Evolutionary conservation across 2,329 filamentous ascomycete species (phyloP), one percentile per base, ranked within the genome.

Genomic region (Ceratocystis ficicola): DNA sequence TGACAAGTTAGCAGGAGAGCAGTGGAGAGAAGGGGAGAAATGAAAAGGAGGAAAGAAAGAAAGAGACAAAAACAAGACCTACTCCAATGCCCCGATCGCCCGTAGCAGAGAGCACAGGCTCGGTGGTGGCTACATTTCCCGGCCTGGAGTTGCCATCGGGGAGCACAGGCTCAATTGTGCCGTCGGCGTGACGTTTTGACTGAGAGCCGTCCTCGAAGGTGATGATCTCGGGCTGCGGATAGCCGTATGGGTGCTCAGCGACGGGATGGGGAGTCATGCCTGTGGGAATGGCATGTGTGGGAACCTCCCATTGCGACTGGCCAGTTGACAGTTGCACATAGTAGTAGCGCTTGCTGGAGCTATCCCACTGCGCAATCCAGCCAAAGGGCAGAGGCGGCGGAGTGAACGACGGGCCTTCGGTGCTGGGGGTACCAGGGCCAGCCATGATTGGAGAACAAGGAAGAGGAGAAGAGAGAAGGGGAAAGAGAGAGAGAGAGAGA

Each of bases 311-410:
- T 75, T 89, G 86, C 69, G 86, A 88, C 46, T 83, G 79, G 61
- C 86, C 86, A 6, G 86, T 89, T 64, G 84, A 85, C 65, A 89
- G 81, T 74, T 89, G 86, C 63, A 89, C 86, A 73, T 83, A 87
- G 74, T 87, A 87, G 73, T 87, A 87, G 73, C 86, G 86, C 73
- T 78, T 81, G 73, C 79, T 83, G 66, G 78, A 73, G 69, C 80
- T 81, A 72, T 87, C 85, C 85, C 85, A 87, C 76, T 87, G 85
- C 67, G 84, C 83, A 71, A 86, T 87, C 85, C 85, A 87, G 71
- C 85, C 85, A 12, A 82, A 76, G 62, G 85, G 85, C 64, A 87
- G 79, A 60, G 78, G 76, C 61, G 85, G 85, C 69, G 85, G 85
- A 69, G 77, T 79, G 71, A 78, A 83, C 71, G 81, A 81, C 70